Conservation (phyloP, 208 protist species). For the Trypanosoma scelopori region DNA sequence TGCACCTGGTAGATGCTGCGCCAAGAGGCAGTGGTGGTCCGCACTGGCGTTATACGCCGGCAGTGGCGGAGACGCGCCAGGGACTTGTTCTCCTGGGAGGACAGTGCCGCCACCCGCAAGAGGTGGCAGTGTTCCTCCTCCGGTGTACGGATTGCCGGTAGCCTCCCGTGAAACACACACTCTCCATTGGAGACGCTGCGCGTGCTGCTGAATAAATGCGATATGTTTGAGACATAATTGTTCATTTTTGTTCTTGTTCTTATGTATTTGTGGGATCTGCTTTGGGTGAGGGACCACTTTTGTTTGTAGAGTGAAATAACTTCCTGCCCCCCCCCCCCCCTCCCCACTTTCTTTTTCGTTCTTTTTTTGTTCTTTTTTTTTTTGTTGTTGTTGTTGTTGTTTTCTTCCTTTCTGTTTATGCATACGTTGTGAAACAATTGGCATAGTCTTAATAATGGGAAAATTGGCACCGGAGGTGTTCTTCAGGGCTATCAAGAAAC, state of each 20-base stretch:
- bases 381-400: conserved; percentile 12
- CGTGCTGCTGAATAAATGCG: too few relatives aligned
- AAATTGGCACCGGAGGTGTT: conserved; percentile 48
- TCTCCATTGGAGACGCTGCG: too few relatives aligned
- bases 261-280: too few relatives aligned
- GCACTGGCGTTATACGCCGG: conserved; percentile 73
- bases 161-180: not conserved
- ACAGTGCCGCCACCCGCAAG: conserved; percentile 69
- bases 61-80: conserved; percentile 29
- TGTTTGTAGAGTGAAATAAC: not conserved
- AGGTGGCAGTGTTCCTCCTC: conserved; percentile 17
- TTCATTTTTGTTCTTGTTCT: too few relatives aligned
- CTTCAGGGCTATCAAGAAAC: conserved; percentile 37
- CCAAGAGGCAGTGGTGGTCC: conserved; percentile 20
- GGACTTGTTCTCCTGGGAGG: conserved; percentile 61
- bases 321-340: too few relatives aligned
- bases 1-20: conserved; percentile 7
- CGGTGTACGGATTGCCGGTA: not conserved
- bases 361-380: conserved; percentile 7
- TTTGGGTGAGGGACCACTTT: too few relatives aligned
- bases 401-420: conserved; percentile 10
- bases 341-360: too few relatives aligned
- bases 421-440: conserved; percentile 9
- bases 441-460: conserved; percentile 14
- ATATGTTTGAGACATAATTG: not conserved